These are phyloP conservation scores for Penicillium sp. DNA, from an alignment of 2,329 filamentous ascomycete genomes.

Conservation along the genomic window DNA sequence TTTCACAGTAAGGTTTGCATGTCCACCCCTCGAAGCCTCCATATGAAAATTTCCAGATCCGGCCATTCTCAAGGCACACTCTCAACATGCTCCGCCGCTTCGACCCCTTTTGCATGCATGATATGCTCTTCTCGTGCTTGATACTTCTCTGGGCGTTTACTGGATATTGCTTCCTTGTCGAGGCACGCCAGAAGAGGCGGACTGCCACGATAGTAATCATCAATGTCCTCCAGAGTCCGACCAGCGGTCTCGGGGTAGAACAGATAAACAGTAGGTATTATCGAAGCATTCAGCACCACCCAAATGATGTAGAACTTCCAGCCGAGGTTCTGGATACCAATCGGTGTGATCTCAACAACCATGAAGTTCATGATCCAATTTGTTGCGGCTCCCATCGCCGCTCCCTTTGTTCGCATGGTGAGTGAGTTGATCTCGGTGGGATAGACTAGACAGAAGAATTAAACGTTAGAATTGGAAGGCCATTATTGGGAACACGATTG, in stretches of 20 bases:
- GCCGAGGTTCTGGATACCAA: conserved; percentile 40
- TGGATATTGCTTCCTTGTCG: conserved; percentile 11
- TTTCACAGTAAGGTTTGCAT: background rate
- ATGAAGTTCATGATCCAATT: conserved; percentile 25
- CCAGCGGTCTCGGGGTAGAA: conserved; percentile 12
- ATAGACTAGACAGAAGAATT: conserved; percentile 18
- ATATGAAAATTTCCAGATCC: background rate
- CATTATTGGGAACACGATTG: background rate
- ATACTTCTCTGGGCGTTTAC: conserved; percentile 6
- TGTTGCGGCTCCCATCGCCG: conserved; percentile 5
- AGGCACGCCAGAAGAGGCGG: conserved; percentile 7
- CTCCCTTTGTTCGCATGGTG: conserved; percentile 26
- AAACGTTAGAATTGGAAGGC: background rate
- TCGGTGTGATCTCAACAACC: conserved; percentile 46
- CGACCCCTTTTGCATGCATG: background rate
- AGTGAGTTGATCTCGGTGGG: conserved; percentile 38
- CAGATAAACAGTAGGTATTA: conserved; percentile 8
- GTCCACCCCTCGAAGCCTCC: background rate
- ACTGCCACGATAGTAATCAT: conserved; percentile 11
- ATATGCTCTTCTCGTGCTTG: conserved; percentile 5
- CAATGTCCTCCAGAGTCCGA: conserved; percentile 13
- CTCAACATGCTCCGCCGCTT: background rate
- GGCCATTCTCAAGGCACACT: background rate
- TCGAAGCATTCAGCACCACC: conserved; percentile 5
- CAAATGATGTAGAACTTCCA: conserved; percentile 40